Percentiles rank a stretch among this genome's conserved stretches.
Conservation (phyloP, 176 grass and related monocot species). For the Olyra latifolia region DNA sequence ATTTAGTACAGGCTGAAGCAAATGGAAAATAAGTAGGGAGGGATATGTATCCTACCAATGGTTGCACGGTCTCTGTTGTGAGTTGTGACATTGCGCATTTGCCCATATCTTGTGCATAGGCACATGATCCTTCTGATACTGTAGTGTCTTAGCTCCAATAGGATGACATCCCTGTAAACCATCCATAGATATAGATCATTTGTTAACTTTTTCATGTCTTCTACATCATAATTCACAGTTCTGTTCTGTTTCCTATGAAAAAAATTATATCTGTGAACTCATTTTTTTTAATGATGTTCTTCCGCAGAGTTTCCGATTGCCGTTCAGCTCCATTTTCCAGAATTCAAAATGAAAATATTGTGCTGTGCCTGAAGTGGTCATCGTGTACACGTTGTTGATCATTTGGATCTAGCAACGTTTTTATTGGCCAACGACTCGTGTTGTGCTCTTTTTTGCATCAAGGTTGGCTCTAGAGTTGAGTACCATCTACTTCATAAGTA, state of each 20-base stretch:
- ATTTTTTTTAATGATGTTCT: too few relatives aligned
- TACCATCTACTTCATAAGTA: too few relatives aligned
- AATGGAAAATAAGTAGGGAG: constrained; percentile 71
- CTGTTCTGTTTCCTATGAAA: neutral
- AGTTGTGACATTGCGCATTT: neutral
- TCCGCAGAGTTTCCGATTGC: too few relatives aligned
- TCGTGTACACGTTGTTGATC: too few relatives aligned
- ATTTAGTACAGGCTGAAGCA: constrained; percentile 61
- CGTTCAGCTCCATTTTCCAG: too few relatives aligned
- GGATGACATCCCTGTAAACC: neutral
- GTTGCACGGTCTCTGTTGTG: neutral
- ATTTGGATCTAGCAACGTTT: too few relatives aligned
- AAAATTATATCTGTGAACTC: neutral
- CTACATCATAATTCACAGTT: neutral
- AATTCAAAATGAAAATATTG: too few relatives aligned
- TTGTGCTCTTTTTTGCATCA: too few relatives aligned
- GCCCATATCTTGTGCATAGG: neutral
- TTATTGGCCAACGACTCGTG: too few relatives aligned
- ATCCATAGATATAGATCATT: neutral
- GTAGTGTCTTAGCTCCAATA: constrained; percentile 8
- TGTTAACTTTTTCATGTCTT: neutral
- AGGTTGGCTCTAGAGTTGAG: too few relatives aligned
- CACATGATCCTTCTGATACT: too few relatives aligned
- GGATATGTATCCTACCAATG: neutral
- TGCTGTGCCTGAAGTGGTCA: too few relatives aligned